Evolutionary conservation across 768 basidiomycete genomes (phyloP).

Genomic region (Phylloporus sp.): DNA sequence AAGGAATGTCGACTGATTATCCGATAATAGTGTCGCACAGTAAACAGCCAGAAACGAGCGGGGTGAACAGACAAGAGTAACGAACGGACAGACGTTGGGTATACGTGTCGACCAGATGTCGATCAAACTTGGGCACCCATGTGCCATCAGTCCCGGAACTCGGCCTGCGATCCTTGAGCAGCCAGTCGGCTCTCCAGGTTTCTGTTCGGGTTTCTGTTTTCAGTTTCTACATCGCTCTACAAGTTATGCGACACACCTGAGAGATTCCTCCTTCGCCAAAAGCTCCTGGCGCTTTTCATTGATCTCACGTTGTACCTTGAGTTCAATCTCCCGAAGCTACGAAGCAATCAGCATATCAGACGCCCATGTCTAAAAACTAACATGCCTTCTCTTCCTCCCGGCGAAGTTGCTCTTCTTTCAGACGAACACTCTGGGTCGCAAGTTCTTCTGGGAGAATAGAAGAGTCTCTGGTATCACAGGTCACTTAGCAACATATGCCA

Average conservation of each 20-base stretch:
- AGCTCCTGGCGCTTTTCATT: conserved; percentile 96
- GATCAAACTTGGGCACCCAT: conserved; percentile 19
- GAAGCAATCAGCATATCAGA: conserved; percentile 11
- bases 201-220: conserved; percentile 35
- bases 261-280: conserved; percentile 92
- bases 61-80: conserved; percentile 35
- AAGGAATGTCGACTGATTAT: conserved; percentile 38
- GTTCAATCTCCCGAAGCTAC: conserved; percentile 93
- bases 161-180: conserved; percentile 79
- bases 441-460: conserved; percentile 95
- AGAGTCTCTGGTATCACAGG: conserved; percentile 53
- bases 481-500: conserved; percentile 23
- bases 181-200: conserved; percentile 89
- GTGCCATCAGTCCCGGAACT: conserved; percentile 63
- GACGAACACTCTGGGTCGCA: conserved; percentile 92
- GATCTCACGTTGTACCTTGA: conserved; percentile 97
- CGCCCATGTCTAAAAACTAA: background rate
- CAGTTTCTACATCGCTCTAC: background rate
- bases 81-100: conserved; percentile 32
- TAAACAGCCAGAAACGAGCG: conserved; percentile 32
- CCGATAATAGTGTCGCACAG: conserved; percentile 33
- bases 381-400: conserved; percentile 91
- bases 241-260: conserved; percentile 50
- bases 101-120: conserved; percentile 30
- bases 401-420: conserved; percentile 98